Evolutionary conservation across 805 yeast genomes (phyloP).

Genomic region (Crinitomyces ghanaensis): DNA sequence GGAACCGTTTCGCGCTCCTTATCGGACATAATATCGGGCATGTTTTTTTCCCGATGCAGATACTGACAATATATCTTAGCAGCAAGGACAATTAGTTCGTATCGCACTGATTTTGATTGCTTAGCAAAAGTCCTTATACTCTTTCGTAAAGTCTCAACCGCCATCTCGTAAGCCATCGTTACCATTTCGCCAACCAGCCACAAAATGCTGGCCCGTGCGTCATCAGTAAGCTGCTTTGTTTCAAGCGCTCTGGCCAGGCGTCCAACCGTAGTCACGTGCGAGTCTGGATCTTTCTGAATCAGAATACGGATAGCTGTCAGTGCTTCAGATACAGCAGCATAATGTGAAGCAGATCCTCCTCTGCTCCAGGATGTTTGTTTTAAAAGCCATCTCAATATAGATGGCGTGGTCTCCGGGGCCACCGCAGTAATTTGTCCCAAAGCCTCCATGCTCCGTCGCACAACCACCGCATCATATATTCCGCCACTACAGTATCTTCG

Average conservation of each 20-base stretch:
- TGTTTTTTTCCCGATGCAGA: conserved; percentile 31
- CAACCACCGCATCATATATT: conserved; percentile 11
- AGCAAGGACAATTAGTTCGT: conserved; percentile 60
- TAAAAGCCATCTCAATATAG: conserved; percentile 53
- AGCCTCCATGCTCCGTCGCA: too few species aligned
- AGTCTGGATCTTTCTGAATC: conserved; percentile 49
- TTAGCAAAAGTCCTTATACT: conserved; percentile 41
- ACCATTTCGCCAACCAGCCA: conserved; percentile 89
- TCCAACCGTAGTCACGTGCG: conserved; percentile 44
- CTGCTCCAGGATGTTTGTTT: too few species aligned
- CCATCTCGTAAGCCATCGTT: conserved; percentile 34
- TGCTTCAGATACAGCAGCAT: conserved; percentile 50
- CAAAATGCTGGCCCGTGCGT: conserved; percentile 70
- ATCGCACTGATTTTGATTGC: conserved; percentile 49
- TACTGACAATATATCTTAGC: conserved; percentile 58
- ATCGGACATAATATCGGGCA: too few species aligned
- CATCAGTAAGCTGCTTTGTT: conserved; percentile 13
- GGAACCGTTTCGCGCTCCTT: conserved; percentile 25
- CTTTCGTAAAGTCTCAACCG: conserved; percentile 66
- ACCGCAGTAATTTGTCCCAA: too few species aligned
- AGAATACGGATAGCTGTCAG: conserved; percentile 62
- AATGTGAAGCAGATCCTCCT: too few species aligned
- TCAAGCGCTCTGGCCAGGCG: conserved; percentile 30
- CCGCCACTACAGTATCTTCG: too few species aligned
- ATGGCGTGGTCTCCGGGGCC: too few species aligned